These are phyloP conservation scores for Cutaneotrichosporon mucoides DNA, from an alignment of 1,284 basidiomycete species.

Conservation along the genomic window DNA sequence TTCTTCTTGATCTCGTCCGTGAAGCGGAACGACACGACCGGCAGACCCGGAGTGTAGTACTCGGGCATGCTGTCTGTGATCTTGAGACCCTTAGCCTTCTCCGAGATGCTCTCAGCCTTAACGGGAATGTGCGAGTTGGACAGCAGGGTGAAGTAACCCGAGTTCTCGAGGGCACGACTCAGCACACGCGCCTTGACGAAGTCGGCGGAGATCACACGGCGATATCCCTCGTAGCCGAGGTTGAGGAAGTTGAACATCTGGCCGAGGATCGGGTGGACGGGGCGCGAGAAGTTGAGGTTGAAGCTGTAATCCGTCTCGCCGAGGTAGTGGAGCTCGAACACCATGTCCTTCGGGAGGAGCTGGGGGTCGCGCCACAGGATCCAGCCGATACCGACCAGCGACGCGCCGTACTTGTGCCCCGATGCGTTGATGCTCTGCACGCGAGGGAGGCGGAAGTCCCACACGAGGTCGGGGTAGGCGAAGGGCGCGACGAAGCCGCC, in stretches of 20 bases:
- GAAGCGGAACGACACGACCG: slow-evolving; percentile 89
- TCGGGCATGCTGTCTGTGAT: slow-evolving; percentile 23
- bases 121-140: slow-evolving; percentile 50
- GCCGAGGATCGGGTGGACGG: slow-evolving; percentile 71
- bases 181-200: slow-evolving; percentile 79
- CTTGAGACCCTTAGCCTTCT: slow-evolving; percentile 8
- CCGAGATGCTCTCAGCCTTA: not conserved
- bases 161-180: slow-evolving; percentile 77
- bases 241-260: slow-evolving; percentile 90
- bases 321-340: slow-evolving; percentile 85
- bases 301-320: slow-evolving; percentile 63
- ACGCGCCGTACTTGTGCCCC: slow-evolving; percentile 83
- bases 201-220: slow-evolving; percentile 63
- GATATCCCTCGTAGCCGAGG: slow-evolving; percentile 74
- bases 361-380: slow-evolving; percentile 74
- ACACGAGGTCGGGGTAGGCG: slow-evolving; percentile 61
- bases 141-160: slow-evolving; percentile 63
- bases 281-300: slow-evolving; percentile 91
- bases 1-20: slow-evolving; percentile 67
- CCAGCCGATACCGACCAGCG: slow-evolving; percentile 59
- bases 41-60: slow-evolving; percentile 58
- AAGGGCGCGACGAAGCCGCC: slow-evolving; percentile 71
- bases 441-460: slow-evolving; percentile 83
- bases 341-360: slow-evolving; percentile 76
- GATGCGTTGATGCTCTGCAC: slow-evolving; percentile 66